These are phyloP conservation scores for Kalmusia sp. DNA, from an alignment of 2,329 filamentous ascomycete species.

Conservation along the genomic window DNA sequence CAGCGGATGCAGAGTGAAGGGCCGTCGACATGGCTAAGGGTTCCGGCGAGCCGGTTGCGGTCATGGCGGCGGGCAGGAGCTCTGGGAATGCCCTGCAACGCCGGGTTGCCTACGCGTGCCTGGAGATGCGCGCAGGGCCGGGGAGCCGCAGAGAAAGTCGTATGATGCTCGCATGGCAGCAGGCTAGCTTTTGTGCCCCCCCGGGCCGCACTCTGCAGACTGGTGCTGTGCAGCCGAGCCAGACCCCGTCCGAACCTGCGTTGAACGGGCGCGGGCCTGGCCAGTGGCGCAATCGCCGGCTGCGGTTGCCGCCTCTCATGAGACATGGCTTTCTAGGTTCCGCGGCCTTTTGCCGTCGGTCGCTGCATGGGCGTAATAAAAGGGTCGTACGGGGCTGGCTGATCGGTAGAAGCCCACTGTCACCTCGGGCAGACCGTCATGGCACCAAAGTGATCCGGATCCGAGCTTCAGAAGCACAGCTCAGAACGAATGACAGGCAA, in stretches of 20 bases:
- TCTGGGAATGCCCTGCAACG: neutral
- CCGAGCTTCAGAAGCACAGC: no score
- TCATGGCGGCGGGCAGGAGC: constrained; percentile 5
- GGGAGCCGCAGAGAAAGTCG: neutral
- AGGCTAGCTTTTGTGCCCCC: constrained; percentile 9
- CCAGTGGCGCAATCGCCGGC: constrained; percentile 1
- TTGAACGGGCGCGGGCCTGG: neutral
- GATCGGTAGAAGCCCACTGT: no score
- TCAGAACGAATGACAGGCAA: no score
- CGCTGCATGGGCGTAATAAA: no score
- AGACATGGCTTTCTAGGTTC: neutral
- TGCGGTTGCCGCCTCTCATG: neutral
- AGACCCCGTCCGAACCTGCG: neutral
- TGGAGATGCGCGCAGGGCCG: neutral
- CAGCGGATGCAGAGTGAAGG: constrained; percentile 9
- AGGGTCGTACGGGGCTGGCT: no score
- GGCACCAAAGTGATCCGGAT: no score
- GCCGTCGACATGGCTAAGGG: constrained; percentile 9
- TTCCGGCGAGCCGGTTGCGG: neutral
- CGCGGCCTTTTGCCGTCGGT: no score
- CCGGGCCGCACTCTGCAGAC: neutral
- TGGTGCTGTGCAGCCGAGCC: neutral
- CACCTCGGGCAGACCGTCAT: no score
- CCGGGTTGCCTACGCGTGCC: neutral
- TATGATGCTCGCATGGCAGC: constrained; percentile 8